phyloP scores from a whole-genome alignment of 2,329 filamentous ascomycete genomes.

The Trichoderma lentiforme region DNA sequence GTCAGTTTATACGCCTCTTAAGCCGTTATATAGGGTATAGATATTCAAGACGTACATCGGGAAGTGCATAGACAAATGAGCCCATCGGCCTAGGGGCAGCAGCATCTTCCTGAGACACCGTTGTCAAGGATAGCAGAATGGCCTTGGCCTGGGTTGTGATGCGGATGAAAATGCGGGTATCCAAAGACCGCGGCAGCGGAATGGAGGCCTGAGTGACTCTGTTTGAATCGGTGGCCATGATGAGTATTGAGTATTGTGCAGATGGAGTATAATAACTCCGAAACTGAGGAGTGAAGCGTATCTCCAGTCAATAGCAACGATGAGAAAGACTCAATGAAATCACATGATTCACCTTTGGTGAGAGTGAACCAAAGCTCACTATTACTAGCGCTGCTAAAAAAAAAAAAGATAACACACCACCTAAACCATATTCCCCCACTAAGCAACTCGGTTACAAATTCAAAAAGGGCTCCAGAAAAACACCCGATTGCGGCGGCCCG shows the following conservation, averaged over 20 bases:
- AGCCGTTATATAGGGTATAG: neutral
- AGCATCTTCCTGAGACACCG: constrained; percentile 52
- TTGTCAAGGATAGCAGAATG: constrained; percentile 60
- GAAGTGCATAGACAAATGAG: constrained; percentile 90
- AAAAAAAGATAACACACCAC: constrained; percentile 7
- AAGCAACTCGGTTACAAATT: constrained; percentile 5
- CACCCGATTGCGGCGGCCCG: constrained; percentile 10
- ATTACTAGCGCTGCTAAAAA: neutral
- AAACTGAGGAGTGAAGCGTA: neutral
- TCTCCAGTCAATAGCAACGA: neutral
- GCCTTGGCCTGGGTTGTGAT: constrained; percentile 57
- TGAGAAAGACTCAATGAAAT: constrained; percentile 7
- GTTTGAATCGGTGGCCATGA: constrained; percentile 26
- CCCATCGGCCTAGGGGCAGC: constrained; percentile 60
- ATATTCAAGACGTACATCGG: constrained; percentile 60
- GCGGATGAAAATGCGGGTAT: constrained; percentile 60
- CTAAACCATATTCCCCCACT: neutral
- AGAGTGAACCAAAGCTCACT: neutral
- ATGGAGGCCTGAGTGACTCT: constrained; percentile 49
- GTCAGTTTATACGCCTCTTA: constrained; percentile 1
- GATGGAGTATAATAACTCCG: neutral
- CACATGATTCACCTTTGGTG: constrained; percentile 23
- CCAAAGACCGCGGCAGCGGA: constrained; percentile 56
- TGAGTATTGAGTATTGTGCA: neutral
- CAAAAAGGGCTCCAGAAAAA: constrained; percentile 3